Conservation (phyloP, 495 filamentous ascomycete genomes). For the Penicillium taxi region DNA sequence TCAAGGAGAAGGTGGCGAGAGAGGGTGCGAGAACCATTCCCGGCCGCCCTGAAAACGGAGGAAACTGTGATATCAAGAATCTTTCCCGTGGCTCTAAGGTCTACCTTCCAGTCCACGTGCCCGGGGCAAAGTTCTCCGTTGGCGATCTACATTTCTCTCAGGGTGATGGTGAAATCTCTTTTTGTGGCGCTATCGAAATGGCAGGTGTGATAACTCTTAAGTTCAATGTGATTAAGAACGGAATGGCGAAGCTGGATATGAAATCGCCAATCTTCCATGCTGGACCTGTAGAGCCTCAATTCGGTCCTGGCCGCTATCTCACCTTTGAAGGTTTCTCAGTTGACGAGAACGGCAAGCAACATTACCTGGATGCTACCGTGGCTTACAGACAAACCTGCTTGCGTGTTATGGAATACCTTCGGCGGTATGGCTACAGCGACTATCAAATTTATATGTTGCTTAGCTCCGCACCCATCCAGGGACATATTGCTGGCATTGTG, state of each 20-base stretch:
- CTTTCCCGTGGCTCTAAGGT: slow-evolving; percentile 77
- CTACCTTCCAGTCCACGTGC: slow-evolving; percentile 79
- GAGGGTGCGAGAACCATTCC: slow-evolving; percentile 89
- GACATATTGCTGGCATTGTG: slow-evolving; percentile 88
- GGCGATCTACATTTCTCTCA: slow-evolving; percentile 88
- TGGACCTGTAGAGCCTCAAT: slow-evolving; percentile 86
- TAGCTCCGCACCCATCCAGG: slow-evolving; percentile 84
- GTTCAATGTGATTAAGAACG: slow-evolving; percentile 80
- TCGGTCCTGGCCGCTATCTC: slow-evolving; percentile 75
- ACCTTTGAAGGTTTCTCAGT: slow-evolving; percentile 96
- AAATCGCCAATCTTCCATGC: slow-evolving; percentile 86
- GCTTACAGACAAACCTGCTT: slow-evolving; percentile 85
- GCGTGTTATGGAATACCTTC: slow-evolving; percentile 77
- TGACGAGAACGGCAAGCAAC: slow-evolving; percentile 84
- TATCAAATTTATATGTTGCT: slow-evolving; percentile 90
- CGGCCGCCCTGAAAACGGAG: slow-evolving; percentile 47
- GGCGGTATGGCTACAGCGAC: slow-evolving; percentile 65
- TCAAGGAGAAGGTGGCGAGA: slow-evolving; percentile 67
- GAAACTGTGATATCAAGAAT: slow-evolving; percentile 89
- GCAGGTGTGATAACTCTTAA: slow-evolving; percentile 88
- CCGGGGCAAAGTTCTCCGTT: slow-evolving; percentile 85
- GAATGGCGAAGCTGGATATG: slow-evolving; percentile 66
- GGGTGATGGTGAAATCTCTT: slow-evolving; percentile 90
- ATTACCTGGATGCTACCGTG: slow-evolving; percentile 87
- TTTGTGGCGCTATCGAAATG: slow-evolving; percentile 98